Conservation (phyloP, 2,329 filamentous ascomycete species). For the Cordyceps farinosa region DNA sequence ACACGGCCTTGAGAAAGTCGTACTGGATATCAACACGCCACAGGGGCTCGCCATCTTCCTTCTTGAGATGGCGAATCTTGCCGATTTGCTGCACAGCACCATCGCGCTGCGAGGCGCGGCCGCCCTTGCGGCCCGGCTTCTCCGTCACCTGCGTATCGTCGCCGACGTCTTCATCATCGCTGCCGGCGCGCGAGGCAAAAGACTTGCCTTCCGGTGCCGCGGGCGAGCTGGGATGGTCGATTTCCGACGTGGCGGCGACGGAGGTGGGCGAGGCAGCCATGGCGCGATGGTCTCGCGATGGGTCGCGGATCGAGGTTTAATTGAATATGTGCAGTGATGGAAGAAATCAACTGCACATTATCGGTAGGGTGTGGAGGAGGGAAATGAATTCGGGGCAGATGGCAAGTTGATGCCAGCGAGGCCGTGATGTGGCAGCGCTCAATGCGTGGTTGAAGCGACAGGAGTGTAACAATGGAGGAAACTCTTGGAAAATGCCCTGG, state of each 20-base stretch:
- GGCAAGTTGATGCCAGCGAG: not conserved
- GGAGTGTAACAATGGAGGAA: not conserved
- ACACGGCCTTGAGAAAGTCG: constrained; percentile 77
- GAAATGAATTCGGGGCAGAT: not conserved
- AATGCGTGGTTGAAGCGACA: constrained; percentile 5
- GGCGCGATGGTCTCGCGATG: constrained; percentile 11
- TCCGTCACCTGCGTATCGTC: constrained; percentile 42
- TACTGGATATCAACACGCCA: constrained; percentile 88
- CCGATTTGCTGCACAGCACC: constrained; percentile 43
- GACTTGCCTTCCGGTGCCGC: constrained; percentile 41
- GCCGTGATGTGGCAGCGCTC: constrained; percentile 7
- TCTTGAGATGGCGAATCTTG: constrained; percentile 83
- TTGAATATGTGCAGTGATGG: constrained; percentile 8
- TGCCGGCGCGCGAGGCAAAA: constrained; percentile 42
- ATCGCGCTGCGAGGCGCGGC: constrained; percentile 33
- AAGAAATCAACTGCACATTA: constrained; percentile 11
- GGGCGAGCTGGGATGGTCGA: constrained; percentile 46
- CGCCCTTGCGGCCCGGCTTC: constrained; percentile 35
- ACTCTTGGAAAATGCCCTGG: constrained; percentile 8
- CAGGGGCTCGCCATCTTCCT: constrained; percentile 81
- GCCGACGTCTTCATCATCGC: constrained; percentile 44
- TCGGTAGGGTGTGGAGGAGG: not conserved
- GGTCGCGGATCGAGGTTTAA: constrained; percentile 11
- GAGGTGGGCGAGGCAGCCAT: constrained; percentile 43
- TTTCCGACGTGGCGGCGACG: constrained; percentile 41